Base-by-base conservation (phyloP, 371 early-diverging fungal genomes). In the Mucor piriformis region DNA sequence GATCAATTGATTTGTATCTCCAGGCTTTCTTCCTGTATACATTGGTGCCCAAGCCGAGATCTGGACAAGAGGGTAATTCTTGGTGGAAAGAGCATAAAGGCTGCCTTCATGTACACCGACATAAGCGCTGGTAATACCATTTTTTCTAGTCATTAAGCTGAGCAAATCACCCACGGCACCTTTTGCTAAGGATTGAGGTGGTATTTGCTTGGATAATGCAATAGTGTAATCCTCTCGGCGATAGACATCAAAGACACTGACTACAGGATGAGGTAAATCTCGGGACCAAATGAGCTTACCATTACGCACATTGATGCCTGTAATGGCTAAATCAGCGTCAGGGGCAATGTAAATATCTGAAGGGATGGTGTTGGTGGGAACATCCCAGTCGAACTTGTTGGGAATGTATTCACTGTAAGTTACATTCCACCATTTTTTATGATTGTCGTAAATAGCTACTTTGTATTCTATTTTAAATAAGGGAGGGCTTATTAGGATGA, bases 51-150 rank as follows among this genome's bases (percentile, higher is more conserved):
- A 77, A 34, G 59, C 67, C 38, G 76, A 75, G 48, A 69, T 71
- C 52, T 80, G 81, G 10, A 83, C 73, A 12, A 83, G 61, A 6
- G 89, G 87, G 34, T 84, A 88, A 32, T 81, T 77, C 12, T 84
- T 77, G 18, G 64, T 66, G 0, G 86, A 85, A 6, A 89, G 66
- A 2, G 84, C 82, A 56, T 81, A 89, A 2, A 86, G 68, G 37
- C 78, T 83, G 25, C 81, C 86, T 34, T 83, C 70, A 24, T 84
- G 68, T 3, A 69, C 64, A 23, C 88, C 86, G 5, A 90, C 75
- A 54, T 87, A 88, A 2, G 74, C 76, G 8, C 68, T 69, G 0
- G 61, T 20, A 0, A 54, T 38, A 11, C 44, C 59, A 21, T 57
- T 33, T 13, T 42, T 48, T 46, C 54, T 23, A 23, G 53, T 16